A percentile compares a stretch with the other conserved stretches of the same genome.
These are phyloP conservation scores for Neofusicoccum cordaticola DNA, from an alignment of 2,329 filamentous ascomycete species.

Conservation along the genomic window DNA sequence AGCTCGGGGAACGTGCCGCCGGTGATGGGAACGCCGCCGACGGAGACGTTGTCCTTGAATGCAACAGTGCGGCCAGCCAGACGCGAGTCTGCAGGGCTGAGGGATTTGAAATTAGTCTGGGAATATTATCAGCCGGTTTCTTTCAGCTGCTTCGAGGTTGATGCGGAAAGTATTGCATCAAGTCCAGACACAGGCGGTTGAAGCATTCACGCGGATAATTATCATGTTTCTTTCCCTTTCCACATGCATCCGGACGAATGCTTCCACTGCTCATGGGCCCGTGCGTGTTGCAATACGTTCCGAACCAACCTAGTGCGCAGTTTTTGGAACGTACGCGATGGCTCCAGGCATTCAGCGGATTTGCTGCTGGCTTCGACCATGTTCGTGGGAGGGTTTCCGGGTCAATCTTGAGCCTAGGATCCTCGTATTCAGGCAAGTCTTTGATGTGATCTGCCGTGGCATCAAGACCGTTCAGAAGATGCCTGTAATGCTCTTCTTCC, in stretches of 20 bases:
- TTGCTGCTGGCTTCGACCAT: conserved; percentile 19
- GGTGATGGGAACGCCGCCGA: conserved; percentile 45
- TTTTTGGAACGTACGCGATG: conserved; percentile 15
- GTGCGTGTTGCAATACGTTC: no score
- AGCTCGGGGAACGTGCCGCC: conserved; percentile 41
- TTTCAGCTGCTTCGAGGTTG: no score
- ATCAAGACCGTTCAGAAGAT: conserved; percentile 26
- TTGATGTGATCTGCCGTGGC: conserved; percentile 22
- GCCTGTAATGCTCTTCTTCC: conserved; percentile 24
- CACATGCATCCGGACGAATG: not conserved
- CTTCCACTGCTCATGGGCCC: no score
- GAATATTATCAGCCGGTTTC: not conserved
- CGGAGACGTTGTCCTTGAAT: conserved; percentile 50
- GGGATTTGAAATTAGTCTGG: conserved; percentile 16
- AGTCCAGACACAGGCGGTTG: no score
- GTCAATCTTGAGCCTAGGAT: conserved; percentile 23
- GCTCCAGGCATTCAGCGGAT: conserved; percentile 27
- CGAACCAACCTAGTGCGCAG: no score
- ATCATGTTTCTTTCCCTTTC: no score
- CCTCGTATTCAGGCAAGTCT: conserved; percentile 22
- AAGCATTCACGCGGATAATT: no score
- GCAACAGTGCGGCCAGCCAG: conserved; percentile 35
- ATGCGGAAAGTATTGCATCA: no score
- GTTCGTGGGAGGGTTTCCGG: conserved; percentile 22
- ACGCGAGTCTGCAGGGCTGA: conserved; percentile 10